phyloP scores from a whole-genome alignment of 2,329 filamentous ascomycete species.

The Colletotrichum lindemuthianum region DNA sequence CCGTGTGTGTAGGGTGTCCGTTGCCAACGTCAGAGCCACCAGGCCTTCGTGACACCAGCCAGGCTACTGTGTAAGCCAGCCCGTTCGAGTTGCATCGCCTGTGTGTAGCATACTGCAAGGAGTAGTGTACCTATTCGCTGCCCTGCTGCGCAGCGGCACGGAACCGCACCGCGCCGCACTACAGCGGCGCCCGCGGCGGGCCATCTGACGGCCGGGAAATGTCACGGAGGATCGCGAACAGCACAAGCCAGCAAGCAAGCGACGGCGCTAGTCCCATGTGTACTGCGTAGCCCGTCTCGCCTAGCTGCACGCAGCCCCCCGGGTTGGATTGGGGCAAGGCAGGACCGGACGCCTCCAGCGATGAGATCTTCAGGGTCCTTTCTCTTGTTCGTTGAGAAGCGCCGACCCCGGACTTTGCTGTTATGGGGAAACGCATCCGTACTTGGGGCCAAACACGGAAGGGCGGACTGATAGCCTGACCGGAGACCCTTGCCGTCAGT shows the following conservation, averaged over 20 bases:
- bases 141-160: slow-evolving; percentile 22
- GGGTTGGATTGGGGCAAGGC: slow-evolving; percentile 23
- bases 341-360: slow-evolving; percentile 13
- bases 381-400: slow-evolving; percentile 22
- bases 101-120: too few species aligned
- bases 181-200: slow-evolving; percentile 25
- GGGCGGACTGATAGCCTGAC: background rate
- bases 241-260: slow-evolving; percentile 10
- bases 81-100: too few species aligned
- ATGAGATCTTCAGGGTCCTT: slow-evolving; percentile 35
- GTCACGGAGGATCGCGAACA: slow-evolving; percentile 20
- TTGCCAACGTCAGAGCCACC: background rate
- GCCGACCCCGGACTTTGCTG: slow-evolving; percentile 9
- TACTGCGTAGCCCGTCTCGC: background rate
- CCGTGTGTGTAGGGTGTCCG: background rate
- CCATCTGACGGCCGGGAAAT: slow-evolving; percentile 34
- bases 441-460: too few species aligned
- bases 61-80: too few species aligned
- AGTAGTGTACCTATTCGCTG: too few species aligned
- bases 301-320: slow-evolving; percentile 30
- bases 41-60: too few species aligned
- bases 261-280: slow-evolving; percentile 13
- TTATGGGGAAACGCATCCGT: background rate
- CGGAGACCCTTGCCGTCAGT: background rate
- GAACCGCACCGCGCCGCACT: slow-evolving; percentile 21